These are phyloP conservation scores for Tetrahymena elliotti DNA, from an alignment of 73 alveolate species.

Conservation along the genomic window DNA sequence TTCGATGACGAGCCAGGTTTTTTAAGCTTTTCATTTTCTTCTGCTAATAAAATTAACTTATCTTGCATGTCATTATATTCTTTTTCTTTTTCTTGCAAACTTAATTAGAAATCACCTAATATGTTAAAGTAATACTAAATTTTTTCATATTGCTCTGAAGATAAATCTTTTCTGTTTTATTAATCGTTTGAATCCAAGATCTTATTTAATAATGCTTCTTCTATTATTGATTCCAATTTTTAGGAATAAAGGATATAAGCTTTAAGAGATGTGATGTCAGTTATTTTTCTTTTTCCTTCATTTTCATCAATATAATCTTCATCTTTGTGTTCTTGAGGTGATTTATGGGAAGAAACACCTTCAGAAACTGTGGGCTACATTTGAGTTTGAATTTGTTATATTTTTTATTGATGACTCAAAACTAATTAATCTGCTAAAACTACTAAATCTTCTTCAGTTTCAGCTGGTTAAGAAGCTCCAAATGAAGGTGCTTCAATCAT, in stretches of 20 bases:
- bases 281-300: background rate
- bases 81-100: background rate
- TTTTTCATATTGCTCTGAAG: background rate
- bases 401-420: background rate
- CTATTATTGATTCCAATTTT: background rate
- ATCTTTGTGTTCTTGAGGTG: background rate
- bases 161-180: background rate
- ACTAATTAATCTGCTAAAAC: background rate
- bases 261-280: background rate
- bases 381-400: background rate
- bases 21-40: background rate
- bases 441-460: background rate
- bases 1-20: background rate
- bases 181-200: background rate
- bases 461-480: background rate
- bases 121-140: background rate
- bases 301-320: background rate
- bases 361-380: background rate
- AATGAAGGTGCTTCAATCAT: background rate
- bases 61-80: background rate
- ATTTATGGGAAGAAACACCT: background rate
- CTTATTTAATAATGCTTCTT: background rate
- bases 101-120: background rate
- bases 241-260: background rate
- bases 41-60: background rate